A percentile compares a stretch with the other conserved stretches of the same genome.
Evolutionary conservation across 2,329 filamentous ascomycete species (phyloP).

Genomic region (Cercospora sesami): DNA sequence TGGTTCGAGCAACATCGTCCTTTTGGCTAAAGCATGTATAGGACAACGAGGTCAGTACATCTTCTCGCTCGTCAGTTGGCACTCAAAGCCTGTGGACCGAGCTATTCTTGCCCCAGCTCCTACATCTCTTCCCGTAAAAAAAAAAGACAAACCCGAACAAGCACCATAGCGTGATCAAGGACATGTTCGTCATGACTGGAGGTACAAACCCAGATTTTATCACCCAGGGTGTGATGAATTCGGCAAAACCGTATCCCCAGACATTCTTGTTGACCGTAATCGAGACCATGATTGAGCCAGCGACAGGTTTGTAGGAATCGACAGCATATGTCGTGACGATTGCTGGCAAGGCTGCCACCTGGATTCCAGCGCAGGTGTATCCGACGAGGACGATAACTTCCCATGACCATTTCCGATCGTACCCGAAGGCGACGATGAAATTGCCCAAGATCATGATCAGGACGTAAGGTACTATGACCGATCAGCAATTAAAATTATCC

Average conservation of each 20-base stretch:
- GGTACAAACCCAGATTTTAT: conserved; percentile 54
- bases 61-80: too few relatives aligned
- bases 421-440: conserved; percentile 50
- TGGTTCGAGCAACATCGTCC: too few relatives aligned
- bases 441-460: conserved; percentile 59
- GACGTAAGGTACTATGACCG: conserved; percentile 53
- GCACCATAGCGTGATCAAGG: neutral
- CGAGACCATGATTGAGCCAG: conserved; percentile 60
- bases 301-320: conserved; percentile 64
- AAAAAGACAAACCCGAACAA: neutral
- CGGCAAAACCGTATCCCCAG: conserved; percentile 60
- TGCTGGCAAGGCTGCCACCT: conserved; percentile 61
- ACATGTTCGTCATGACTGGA: conserved; percentile 54
- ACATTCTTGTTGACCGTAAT: conserved; percentile 66
- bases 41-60: too few relatives aligned
- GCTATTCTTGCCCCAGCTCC: neutral
- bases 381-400: conserved; percentile 59
- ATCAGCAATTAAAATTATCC: too few relatives aligned
- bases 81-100: neutral
- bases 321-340: conserved; percentile 62
- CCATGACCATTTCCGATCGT: conserved; percentile 50
- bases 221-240: conserved; percentile 49
- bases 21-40: too few relatives aligned
- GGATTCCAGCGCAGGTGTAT: conserved; percentile 58
- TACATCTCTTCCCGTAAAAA: neutral